phyloP scores from a whole-genome alignment of 2,329 filamentous ascomycete species.

The Clathrospora elynae region DNA sequence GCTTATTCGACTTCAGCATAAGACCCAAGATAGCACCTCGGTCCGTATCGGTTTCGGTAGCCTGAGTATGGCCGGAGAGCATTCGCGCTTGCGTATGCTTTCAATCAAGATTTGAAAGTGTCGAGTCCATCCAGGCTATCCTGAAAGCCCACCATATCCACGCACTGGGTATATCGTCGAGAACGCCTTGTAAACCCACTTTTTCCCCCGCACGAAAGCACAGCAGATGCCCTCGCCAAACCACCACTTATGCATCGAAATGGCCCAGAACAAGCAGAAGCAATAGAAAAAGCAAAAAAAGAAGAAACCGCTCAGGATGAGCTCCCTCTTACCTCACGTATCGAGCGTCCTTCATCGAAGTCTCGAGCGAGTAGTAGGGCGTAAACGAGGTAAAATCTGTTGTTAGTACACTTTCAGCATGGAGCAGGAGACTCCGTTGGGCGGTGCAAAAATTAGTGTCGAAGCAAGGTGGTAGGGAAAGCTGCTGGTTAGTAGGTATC shows the following conservation, averaged over 20 bases:
- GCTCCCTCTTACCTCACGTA: constrained; percentile 11
- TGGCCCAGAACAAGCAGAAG: constrained; percentile 1
- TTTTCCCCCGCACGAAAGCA: not conserved
- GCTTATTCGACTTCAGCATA: no score
- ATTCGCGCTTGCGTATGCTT: no score
- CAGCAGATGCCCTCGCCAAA: not conserved
- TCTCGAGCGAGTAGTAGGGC: not conserved
- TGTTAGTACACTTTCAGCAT: constrained; percentile 14
- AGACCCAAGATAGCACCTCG: no score
- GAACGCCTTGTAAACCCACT: constrained; percentile 1
- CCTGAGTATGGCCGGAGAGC: no score
- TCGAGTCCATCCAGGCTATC: not conserved
- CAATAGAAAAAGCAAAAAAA: constrained; percentile 4
- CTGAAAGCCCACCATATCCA: constrained; percentile 2
- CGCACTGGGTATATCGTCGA: constrained; percentile 13
- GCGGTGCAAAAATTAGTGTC: constrained; percentile 3
- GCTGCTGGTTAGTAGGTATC: constrained; percentile 29
- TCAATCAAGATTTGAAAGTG: constrained; percentile 1
- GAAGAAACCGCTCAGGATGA: constrained; percentile 8
- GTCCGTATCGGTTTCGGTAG: no score
- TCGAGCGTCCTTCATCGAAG: not conserved
- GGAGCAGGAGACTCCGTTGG: no score
- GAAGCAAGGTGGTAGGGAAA: constrained; percentile 6
- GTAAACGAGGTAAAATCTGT: constrained; percentile 7
- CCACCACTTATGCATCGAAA: not conserved